Evolutionary conservation across 2,329 filamentous ascomycete genomes (phyloP), one percentile per base, ranked within the genome.

Genomic region (Nothophoma quercina): DNA sequence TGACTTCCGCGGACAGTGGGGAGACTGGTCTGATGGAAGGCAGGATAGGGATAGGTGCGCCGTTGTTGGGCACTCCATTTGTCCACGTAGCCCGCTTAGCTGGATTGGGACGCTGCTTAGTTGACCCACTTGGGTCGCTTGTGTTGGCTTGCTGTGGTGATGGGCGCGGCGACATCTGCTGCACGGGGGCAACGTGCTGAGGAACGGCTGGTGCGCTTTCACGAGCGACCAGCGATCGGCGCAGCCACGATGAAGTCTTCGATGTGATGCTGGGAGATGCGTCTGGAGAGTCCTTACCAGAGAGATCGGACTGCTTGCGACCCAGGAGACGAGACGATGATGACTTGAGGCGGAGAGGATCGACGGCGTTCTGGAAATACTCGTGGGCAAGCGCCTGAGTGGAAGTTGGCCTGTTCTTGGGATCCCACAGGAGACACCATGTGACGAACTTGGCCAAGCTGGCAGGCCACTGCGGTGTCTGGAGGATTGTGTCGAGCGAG

Each of bases 401-500:
- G 2, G 93, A 97, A 4, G 93, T 98, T 35, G 95, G 95, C 55
- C 95, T 85, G 68, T 81, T 87, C 79, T 93, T 96, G 9, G 95
- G 95, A 75, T 99, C 95, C 95, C 95, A 99, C 90, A 98, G 95
- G 62, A 99, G 77, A 76, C 95, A 99, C 92, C 92, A 97, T 13
- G 95, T 99, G 53, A 99, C 95, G 69, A 99, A 98, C 53, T 96
- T 86, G 67, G 88, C 89, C 48, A 99, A 82, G 16, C 91, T 88
- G 1, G 88, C 78, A 5, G 95, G 95, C 95, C 95, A 99, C 69
- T 96, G 91, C 13, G 95, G 92, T 21, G 89, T 75, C 70, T 91
- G 91, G 7, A 99, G 82, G 61, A 98, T 95, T 5, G 91, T 96
- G 65, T 98, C 93, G 85, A 99, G 91, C 15, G 93, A 86, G 75